Conservation (phyloP, 2,329 filamentous ascomycete species). For the Mariannaea elegans region DNA sequence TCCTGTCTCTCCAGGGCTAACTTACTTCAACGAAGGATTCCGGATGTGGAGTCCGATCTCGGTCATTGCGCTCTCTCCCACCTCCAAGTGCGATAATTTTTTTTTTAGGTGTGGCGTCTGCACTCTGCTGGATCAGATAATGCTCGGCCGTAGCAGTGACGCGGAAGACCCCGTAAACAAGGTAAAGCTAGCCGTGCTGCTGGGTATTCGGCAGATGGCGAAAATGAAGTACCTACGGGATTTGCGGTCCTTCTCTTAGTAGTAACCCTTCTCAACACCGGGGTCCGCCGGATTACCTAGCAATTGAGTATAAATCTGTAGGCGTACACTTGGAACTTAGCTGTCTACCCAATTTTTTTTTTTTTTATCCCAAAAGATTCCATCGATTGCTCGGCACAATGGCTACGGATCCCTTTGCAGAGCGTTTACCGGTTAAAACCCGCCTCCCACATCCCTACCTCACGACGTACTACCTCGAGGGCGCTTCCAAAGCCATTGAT, state of each 20-base stretch:
- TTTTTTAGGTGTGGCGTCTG: background rate
- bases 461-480: conserved; percentile 37
- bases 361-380: background rate
- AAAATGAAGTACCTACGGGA: background rate
- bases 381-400: conserved; percentile 19
- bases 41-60: background rate
- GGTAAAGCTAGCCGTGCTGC: background rate
- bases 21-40: background rate
- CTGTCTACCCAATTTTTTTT: background rate
- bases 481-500: conserved; percentile 19
- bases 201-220: background rate
- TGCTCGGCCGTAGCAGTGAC: background rate
- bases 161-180: background rate
- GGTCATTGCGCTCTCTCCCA: background rate
- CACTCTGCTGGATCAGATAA: background rate
- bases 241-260: background rate
- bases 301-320: conserved; percentile 4
- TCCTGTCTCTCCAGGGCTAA: too few species aligned
- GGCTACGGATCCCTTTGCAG: conserved; percentile 33
- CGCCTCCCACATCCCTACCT: conserved; percentile 35
- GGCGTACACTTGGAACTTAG: background rate
- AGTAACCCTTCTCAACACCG: background rate
- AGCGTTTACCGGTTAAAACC: conserved; percentile 55
- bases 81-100: background rate
- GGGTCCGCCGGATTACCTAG: background rate